Percentiles rank a stretch among this genome's conserved stretches.
These are phyloP conservation scores for Phytophthora niederhauseri DNA, from an alignment of 352 stramenopile genomes.

Conservation along the genomic window DNA sequence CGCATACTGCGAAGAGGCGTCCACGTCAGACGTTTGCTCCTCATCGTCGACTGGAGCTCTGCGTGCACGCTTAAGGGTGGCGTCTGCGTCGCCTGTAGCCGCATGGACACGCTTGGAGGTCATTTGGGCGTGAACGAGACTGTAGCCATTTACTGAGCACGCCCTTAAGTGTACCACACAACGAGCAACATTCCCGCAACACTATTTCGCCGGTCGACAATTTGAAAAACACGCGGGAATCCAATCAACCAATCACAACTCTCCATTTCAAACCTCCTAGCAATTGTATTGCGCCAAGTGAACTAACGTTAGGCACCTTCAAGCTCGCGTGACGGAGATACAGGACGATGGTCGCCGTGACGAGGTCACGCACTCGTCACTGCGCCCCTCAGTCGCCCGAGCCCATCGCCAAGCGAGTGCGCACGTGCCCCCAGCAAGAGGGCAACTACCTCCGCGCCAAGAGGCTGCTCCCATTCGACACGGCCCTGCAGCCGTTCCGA, in stretches of 20 bases:
- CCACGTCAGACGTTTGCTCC: no score
- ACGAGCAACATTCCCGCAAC: no score
- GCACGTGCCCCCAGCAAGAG: background rate
- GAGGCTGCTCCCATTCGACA: background rate
- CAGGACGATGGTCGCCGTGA: background rate
- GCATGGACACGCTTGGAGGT: no score
- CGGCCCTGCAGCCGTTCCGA: background rate
- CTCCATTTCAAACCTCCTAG: background rate
- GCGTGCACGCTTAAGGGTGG: no score
- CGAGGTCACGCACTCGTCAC: no score
- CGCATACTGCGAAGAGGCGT: no score
- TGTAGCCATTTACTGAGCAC: no score
- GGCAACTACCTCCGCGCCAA: background rate
- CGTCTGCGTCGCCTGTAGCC: no score
- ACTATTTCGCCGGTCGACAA: background rate
- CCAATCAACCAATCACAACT: background rate
- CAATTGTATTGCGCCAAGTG: background rate
- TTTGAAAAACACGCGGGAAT: background rate
- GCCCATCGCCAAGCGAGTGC: background rate
- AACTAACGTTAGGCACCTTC: background rate
- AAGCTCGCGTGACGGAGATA: background rate
- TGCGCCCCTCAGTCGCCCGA: background rate
- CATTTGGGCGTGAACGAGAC: no score
- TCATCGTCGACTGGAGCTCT: no score
- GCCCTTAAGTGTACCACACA: no score